Base-by-base conservation (phyloP, 2,329 filamentous ascomycete species). In the Neonectria neomacrospora region DNA sequence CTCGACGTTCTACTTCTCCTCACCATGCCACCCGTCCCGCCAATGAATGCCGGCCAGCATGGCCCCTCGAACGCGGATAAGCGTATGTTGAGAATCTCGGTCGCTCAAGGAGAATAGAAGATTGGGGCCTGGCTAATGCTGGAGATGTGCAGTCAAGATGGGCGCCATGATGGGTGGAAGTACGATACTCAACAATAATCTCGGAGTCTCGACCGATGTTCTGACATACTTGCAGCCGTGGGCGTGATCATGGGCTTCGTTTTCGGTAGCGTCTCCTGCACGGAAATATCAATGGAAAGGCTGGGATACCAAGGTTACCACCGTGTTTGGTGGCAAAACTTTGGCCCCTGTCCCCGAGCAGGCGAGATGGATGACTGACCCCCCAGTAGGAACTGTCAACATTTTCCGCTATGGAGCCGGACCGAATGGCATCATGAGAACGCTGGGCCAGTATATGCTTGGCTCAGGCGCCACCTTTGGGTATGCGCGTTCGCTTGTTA, bases 111-210 rank as follows among this genome's bases (percentile, higher is more conserved):
- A 28, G 30, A 32, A 20, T 16, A 39, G 34, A 51, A 48, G 51
- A 45, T 12, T 32, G 44, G 11, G 52, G 22, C 61, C 61, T 63
- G 64, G 68, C 64, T 75, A 69, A 72, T 44, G 41, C 2, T 39
- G 9, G 58, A 37, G 32, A 34, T 58, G 14, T 52, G 30, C 47
- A 79, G 77, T 79, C 48, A 97, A 97, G 85, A 97, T 98, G 94
- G 96, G 96, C 73, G 94, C 92, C 67, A 90, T 99, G 90, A 98
- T 98, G 94, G 96, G 96, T 73, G 93, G 94, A 78, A 96, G 95
- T 98, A 91, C 75, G 94, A 53, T 88, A 55, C 54, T 56, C 39
- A 47, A n/a, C 22, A 32, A n/a, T 12, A 54, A 44, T 34, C 32
- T 9, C 5, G 11, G 7, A 34, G 32, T 55, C 48, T 23, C 28